These are phyloP conservation scores for Flaveria ramosissima DNA, from an alignment of 129 eudicot genomes.

Conservation along the genomic window DNA sequence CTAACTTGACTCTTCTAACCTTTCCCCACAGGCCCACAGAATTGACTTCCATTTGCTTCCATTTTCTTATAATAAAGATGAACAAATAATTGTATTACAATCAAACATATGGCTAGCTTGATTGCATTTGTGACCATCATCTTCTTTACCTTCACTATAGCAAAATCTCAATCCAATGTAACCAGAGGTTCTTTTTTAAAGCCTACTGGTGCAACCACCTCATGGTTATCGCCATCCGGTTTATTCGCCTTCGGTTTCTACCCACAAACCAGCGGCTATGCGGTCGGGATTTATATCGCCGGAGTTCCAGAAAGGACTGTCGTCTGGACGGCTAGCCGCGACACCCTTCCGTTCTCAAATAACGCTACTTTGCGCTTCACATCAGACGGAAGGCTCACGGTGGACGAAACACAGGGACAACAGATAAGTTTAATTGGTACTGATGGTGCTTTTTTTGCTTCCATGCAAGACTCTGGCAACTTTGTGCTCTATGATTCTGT, in stretches of 20 bases:
- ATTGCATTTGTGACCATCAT: conserved; percentile 5
- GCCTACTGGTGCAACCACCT: conserved; percentile 33
- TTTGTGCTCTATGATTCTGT: conserved; percentile 30
- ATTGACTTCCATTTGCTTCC: neutral
- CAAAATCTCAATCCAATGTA: conserved; percentile 29
- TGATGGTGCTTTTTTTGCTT: conserved; percentile 31
- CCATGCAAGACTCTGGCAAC: conserved; percentile 52
- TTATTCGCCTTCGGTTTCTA: conserved; percentile 58
- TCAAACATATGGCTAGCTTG: neutral
- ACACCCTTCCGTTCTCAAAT: conserved; percentile 28
- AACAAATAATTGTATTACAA: neutral
- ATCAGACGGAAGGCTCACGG: conserved; percentile 38
- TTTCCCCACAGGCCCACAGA: neutral
- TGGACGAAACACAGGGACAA: conserved; percentile 22
- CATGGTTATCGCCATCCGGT: conserved; percentile 54
- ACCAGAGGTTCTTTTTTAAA: conserved; percentile 23
- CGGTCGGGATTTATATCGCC: conserved; percentile 43
- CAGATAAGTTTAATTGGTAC: conserved; percentile 8
- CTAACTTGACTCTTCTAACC: too few species aligned
- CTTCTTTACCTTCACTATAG: neutral
- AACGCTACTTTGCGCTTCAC: conserved; percentile 33
- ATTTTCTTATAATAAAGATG: neutral
- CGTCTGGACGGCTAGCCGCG: conserved; percentile 51
- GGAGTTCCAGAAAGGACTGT: conserved; percentile 37
- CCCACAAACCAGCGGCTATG: conserved; percentile 34